These are phyloP conservation scores for Penicillium sp. DNA, from an alignment of 2,329 filamentous ascomycete genomes.

Conservation along the genomic window DNA sequence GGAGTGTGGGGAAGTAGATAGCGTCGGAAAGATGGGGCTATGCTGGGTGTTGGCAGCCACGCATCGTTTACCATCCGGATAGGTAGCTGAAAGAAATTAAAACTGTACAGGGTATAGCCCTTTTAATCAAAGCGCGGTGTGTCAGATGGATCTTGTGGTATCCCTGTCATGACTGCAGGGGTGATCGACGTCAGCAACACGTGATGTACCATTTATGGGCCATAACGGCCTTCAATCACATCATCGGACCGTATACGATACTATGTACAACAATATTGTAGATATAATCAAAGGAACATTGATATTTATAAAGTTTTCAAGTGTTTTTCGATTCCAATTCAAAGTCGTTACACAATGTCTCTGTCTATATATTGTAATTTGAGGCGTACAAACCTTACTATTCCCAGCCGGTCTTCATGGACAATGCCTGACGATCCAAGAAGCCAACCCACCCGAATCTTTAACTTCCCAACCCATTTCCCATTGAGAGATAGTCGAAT, in stretches of 20 bases:
- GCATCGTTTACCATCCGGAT: background rate
- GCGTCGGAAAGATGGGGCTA: background rate
- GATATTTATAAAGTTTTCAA: background rate
- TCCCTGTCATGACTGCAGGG: background rate
- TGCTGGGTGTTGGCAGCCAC: background rate
- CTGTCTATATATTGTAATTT: slow-evolving; percentile 10
- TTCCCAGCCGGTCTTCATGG: slow-evolving; percentile 16
- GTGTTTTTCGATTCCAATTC: slow-evolving; percentile 3
- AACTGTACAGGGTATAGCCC: background rate
- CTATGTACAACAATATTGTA: too few relatives aligned
- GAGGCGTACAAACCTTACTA: background rate
- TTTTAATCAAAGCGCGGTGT: background rate
- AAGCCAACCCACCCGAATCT: slow-evolving; percentile 4
- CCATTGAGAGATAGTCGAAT: slow-evolving; percentile 7
- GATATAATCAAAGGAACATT: background rate
- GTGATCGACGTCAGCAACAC: slow-evolving; percentile 8
- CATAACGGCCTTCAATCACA: background rate
- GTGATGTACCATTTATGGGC: background rate
- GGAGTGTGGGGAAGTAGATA: background rate
- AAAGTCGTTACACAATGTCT: slow-evolving; percentile 9
- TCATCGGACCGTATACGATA: background rate
- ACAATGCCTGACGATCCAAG: slow-evolving; percentile 22
- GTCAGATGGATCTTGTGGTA: background rate
- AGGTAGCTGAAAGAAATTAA: background rate
- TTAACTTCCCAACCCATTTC: slow-evolving; percentile 2